phyloP scores from a whole-genome alignment of 768 basidiomycete genomes.

The Russula griseocarnosa region DNA sequence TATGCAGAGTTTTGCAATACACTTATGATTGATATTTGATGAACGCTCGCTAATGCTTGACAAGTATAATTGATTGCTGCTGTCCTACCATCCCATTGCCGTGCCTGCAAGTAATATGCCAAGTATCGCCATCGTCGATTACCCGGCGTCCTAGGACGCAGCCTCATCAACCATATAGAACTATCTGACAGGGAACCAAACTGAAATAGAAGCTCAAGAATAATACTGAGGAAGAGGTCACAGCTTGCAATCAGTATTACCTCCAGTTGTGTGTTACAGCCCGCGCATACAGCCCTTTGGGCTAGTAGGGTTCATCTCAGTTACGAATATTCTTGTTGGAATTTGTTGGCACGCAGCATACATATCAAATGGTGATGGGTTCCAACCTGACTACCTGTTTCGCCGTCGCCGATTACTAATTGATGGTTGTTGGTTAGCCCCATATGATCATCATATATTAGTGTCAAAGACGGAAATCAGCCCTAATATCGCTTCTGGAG shows the following conservation, averaged over 20 bases:
- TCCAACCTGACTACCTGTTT: too few species aligned
- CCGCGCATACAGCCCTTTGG: too few species aligned
- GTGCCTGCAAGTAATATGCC: neutral
- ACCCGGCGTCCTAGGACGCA: slow-evolving; percentile 7
- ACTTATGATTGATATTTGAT: neutral
- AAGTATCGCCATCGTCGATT: neutral
- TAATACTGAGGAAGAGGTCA: neutral
- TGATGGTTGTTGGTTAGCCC: too few species aligned
- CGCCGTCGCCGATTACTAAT: too few species aligned
- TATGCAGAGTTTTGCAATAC: slow-evolving; percentile 15
- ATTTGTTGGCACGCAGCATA: too few species aligned
- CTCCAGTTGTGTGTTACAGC: neutral
- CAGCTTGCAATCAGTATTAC: too few species aligned
- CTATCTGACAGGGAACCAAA: neutral
- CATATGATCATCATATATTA: too few species aligned
- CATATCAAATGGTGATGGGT: too few species aligned
- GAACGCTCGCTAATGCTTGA: neutral
- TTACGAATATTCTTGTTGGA: too few species aligned
- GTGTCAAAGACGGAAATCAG: too few species aligned
- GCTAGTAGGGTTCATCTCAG: too few species aligned
- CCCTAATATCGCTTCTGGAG: too few species aligned
- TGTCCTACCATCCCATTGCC: neutral
- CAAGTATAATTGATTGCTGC: neutral
- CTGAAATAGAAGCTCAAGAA: neutral
- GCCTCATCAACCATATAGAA: slow-evolving; percentile 2